Evolutionary conservation across 2,329 filamentous ascomycete genomes (phyloP), one percentile per base, ranked within the genome.

Genomic region (Exutisphaerella laricina): DNA sequence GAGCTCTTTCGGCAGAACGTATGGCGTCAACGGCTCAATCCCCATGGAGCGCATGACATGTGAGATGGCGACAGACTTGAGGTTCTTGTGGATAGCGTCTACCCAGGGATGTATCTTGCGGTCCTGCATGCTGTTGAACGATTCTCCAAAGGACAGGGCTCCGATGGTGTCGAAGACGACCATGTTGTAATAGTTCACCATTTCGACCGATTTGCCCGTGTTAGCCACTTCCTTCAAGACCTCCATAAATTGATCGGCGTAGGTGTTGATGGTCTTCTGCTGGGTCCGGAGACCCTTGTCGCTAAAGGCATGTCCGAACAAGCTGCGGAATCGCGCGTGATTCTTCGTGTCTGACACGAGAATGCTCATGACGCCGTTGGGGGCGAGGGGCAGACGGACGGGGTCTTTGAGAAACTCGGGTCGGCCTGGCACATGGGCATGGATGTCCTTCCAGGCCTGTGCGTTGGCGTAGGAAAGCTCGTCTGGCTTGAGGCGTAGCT

Each of bases 401-500:
- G 43, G 38, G n/a, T 50, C 49, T 16, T 53, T 53, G n/a, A 37
- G 48, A 17, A 48, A 50, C 16, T 50, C 45, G 14, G 45, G 44
- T 14, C 42, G 46, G 17, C 43, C 13, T 4, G 41, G 28, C 12
- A 54, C 58, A 46, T 63, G 66, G n/a, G 54, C 58, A 46, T 63
- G 66, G 16, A 71, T 68, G 21, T 71, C 67, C 50, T 65, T 63
- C 66, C 71, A 75, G 2, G 59, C 60, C 4, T 58, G 41, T 4
- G 59, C 47, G 21, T 64, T 56, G 18, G 59, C 64, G 49, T 70
- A 75, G 4, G 69, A 67, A 1, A 75, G 61, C 50, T 73, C 69
- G 40, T 70, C 62, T 1, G 71, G 71, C 2, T 62, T 64, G 26
- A 73, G 58, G 6, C 72, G 67, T 5, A 75, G 68, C 8, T 72